Base-by-base conservation (phyloP, 2,329 filamentous ascomycete genomes). In the Aspergillus floridensis region DNA sequence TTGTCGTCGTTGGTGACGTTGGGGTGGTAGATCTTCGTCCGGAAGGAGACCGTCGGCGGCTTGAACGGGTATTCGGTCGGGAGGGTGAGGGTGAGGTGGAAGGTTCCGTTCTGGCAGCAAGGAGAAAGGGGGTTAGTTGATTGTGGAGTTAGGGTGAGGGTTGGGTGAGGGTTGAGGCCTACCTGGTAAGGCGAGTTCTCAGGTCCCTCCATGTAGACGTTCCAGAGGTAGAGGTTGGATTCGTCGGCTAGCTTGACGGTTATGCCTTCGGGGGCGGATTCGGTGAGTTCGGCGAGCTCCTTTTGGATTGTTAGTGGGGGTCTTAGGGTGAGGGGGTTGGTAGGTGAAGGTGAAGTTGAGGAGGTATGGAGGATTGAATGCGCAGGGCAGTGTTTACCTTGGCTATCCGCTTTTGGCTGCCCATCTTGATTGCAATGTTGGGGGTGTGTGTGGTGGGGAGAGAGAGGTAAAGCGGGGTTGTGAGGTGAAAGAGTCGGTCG, bases 1-100 rank as follows among this genome's bases (percentile, higher is more conserved):
- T 87, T 85, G 72, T 85, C 84, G 76, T 96, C 92, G 82, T 96
- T 95, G 72, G 89, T 92, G 60, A 97, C 86, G 79, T 97, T 97
- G 49, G 93, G 92, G 80, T 97, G 93, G 84, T 96, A 97, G 81
- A 96, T 90, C 78, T 93, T 93, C 54, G 92, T 96, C 65, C 82
- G 80, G 83, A 96, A 96, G 72, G 84, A 86, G 67, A 96, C 83
- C 61, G 84, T 80, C 16, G 92, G 92, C 22, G 92, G 87, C 78
- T 95, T 95, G 86, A 96, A 96, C 38, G 92, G 92, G 81, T 96
- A 96, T 70, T 92, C 88, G 67, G 81, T 78, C 14, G 92, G 92
- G 11, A 97, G 86, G 46, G 77, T 82, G 66, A 96, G 81, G 63
- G 87, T 78, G 62, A 97, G 79, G 66, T 85, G 85, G 84, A 92